Evolutionary conservation across 2,329 filamentous ascomycete species (phyloP), one percentile per base, ranked within the genome.

Genomic region (Pyrenophora seminiperda): DNA sequence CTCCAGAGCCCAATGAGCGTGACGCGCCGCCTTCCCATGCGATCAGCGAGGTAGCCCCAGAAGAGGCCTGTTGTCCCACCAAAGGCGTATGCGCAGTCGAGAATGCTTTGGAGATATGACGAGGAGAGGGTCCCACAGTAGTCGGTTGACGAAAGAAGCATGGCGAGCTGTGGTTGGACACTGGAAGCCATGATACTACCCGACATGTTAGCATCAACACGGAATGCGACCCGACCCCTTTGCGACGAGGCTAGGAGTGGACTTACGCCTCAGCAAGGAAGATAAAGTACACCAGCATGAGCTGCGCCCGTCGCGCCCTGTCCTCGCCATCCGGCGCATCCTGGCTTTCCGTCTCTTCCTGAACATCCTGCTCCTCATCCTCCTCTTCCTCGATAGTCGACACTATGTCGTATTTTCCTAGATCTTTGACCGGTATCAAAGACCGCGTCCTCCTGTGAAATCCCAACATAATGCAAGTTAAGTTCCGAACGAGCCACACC

Each of bases 51-150:
- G 44, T 73, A 74, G 18, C 77, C 77, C 76, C 76, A 79, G 41
- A 76, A 69, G 11, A 77, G 64, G 31, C 77, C 77, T 33, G 67
- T 71, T 24, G 75, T 73, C 33, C 74, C 74, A 18, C 77, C 77
- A 46, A 79, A 75, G 15, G 75, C 76, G 57, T 78, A 79, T 17
- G 76, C 75, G 63, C 76, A 77, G 47, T 78, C 75, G 36, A 79
- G 69, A n/a, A 78, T 73, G 44, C 76, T 77, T 43, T 74, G 73
- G 38, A 78, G 67, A 46, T 79, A 79, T 2, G 75, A 76, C 2
- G 74, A 73, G 19, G 76, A 75, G 31, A 77, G 71, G 43, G 69
- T 74, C 34, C 75, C 73, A 56, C 77, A 79, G 47, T 69, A 75
- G 22, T 76, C 69, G 18, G 74, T 67, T n/a, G 74, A 74, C 3